phyloP scores from a whole-genome alignment of 2,329 filamentous ascomycete species.

The Hortaea sp. region DNA sequence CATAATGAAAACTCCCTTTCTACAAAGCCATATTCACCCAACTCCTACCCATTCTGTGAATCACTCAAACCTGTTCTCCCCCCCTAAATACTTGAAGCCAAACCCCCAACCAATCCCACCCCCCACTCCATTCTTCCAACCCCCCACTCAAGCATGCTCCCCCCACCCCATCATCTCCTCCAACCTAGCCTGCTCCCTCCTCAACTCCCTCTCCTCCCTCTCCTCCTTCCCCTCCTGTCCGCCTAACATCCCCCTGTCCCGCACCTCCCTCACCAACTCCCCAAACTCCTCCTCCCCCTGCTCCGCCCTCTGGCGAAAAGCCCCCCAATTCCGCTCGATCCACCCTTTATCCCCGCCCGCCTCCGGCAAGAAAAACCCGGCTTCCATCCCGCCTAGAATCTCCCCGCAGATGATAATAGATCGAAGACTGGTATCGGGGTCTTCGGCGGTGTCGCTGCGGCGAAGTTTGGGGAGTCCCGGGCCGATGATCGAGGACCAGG shows the following conservation, averaged over 20 bases:
- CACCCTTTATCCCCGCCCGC: slow-evolving; percentile 24
- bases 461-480: slow-evolving; percentile 10
- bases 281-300: slow-evolving; percentile 25
- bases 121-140: neutral
- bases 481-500: slow-evolving; percentile 23
- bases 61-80: too few relatives aligned
- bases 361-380: slow-evolving; percentile 20
- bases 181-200: slow-evolving; percentile 10
- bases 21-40: too few relatives aligned
- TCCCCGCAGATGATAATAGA: slow-evolving; percentile 17
- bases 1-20: too few relatives aligned
- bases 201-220: slow-evolving; percentile 4
- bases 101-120: too few relatives aligned
- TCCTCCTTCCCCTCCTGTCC: slow-evolving; percentile 9
- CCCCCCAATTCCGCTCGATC: slow-evolving; percentile 24
- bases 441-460: slow-evolving; percentile 5
- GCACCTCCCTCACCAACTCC: slow-evolving; percentile 23
- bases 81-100: too few relatives aligned
- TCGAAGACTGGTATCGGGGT: slow-evolving; percentile 14
- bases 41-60: too few relatives aligned
- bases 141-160: slow-evolving; percentile 11
- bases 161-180: slow-evolving; percentile 22
- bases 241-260: slow-evolving; percentile 20
- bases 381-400: slow-evolving; percentile 23
- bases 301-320: slow-evolving; percentile 25